These are phyloP conservation scores for Phytophthora fragariae DNA, from an alignment of 352 stramenopile genomes.

Conservation along the genomic window DNA sequence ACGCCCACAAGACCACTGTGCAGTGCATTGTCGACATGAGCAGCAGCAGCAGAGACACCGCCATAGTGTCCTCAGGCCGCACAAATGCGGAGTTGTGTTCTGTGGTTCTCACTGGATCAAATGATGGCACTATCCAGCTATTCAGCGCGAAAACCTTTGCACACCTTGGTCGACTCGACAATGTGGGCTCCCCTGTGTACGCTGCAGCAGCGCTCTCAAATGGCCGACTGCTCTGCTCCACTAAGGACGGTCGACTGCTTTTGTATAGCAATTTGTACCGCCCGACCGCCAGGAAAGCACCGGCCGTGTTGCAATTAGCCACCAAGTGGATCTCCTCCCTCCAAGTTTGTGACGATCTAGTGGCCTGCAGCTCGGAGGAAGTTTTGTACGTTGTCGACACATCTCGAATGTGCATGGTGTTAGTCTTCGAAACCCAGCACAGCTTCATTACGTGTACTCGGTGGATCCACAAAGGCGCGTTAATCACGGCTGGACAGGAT, in stretches of 20 bases:
- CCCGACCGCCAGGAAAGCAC: slow-evolving; percentile 9
- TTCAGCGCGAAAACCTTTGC: slow-evolving; percentile 56
- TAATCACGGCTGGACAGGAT: slow-evolving; percentile 70
- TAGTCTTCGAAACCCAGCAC: slow-evolving; percentile 58
- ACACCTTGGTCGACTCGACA: slow-evolving; percentile 55
- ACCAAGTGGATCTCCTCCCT: slow-evolving; percentile 74
- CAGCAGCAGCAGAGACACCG: slow-evolving; percentile 10
- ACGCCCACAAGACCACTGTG: slow-evolving; percentile 59
- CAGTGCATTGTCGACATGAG: slow-evolving; percentile 52
- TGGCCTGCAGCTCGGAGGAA: slow-evolving; percentile 70
- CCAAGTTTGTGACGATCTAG: slow-evolving; percentile 44
- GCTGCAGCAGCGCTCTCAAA: slow-evolving; percentile 42
- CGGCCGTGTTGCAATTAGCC: slow-evolving; percentile 51
- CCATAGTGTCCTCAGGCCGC: neutral
- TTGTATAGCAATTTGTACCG: slow-evolving; percentile 44
- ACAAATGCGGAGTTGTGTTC: slow-evolving; percentile 18
- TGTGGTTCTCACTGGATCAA: slow-evolving; percentile 73
- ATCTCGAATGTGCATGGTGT: slow-evolving; percentile 42
- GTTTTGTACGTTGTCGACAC: slow-evolving; percentile 67
- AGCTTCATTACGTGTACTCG: slow-evolving; percentile 71
- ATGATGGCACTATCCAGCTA: slow-evolving; percentile 76
- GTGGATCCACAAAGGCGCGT: slow-evolving; percentile 53
- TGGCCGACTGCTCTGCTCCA: slow-evolving; percentile 64
- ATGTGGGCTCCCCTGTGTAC: slow-evolving; percentile 63
- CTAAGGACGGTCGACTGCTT: slow-evolving; percentile 66